Evolutionary conservation across 148 eudicot genomes (phyloP), one percentile per base, ranked within the genome.

Genomic region (Vaccinium corymbosum): DNA sequence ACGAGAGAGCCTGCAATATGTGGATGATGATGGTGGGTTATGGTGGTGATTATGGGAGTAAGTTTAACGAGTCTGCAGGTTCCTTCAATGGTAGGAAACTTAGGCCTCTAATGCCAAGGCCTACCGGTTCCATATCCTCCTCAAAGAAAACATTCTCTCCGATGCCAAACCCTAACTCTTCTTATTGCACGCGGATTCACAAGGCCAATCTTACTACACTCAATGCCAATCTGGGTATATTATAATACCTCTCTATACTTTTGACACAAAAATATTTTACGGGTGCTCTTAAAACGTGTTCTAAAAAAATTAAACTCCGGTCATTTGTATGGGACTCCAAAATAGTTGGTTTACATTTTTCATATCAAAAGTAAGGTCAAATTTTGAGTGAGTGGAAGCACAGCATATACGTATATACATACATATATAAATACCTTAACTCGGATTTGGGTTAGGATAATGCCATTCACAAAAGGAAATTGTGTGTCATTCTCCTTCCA

Each of bases 41-140:
- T 19, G 57, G 68, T 79, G n/a, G 50, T 27, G 42, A 25, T 25
- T 17, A 68, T 29, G 73, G 15, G 38, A 32, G 70, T 57, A 25
- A 79, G 70, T 79, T 79, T 42, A 56, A 56, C 49, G 57, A 14
- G 27, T 79, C 70, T 9, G 10, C 70, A 64, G 29, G 38, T 57
- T 79, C 82, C 3, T 10, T 79, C 49, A 38, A 35, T 8, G 20
- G 49, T 14, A 46, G 27, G 25, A 79, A 57, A 56, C 82, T 79
- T 55, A n/a, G 70, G 68, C 82, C 82, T 35, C 70, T 79, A 25
- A 79, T 57, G 15, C 70, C 82, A 79, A 57, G 50, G 70, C 70
- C 82, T 56, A 32, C 82, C 81, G 53, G 0, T 29, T 13, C 42
- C 61, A 75, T 7, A 38, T 22, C 78, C 56, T 32, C 77, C 53